Conservation (phyloP, 345 rosid genomes). For the Boechera retrofracta region DNA sequence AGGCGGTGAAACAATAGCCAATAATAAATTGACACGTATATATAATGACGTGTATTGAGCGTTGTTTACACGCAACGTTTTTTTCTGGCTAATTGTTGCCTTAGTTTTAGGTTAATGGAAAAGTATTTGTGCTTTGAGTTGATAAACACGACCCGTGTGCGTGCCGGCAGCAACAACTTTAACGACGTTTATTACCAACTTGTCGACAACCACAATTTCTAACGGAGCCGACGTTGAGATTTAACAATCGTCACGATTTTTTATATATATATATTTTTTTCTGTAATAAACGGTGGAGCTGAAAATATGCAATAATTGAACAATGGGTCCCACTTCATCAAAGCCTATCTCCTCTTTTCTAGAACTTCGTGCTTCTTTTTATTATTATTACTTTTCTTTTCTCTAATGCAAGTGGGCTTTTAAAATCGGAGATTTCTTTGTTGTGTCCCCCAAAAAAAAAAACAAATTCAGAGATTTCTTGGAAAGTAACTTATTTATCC, state of each 20-base stretch:
- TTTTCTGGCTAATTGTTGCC: not conserved
- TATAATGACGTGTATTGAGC: constrained; percentile 16
- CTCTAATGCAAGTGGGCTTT: not conserved
- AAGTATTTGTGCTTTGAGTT: constrained; percentile 39
- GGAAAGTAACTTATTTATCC: not conserved
- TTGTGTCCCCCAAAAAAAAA: too few species aligned
- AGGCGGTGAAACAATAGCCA: constrained; percentile 31
- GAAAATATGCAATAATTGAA: constrained; percentile 24
- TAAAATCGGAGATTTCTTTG: not conserved
- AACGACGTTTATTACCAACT: constrained; percentile 26
- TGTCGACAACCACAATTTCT: constrained; percentile 22
- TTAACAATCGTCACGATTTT: constrained; percentile 25
- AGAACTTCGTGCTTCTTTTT: not conserved
- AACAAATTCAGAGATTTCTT: too few species aligned
- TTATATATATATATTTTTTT: not conserved
- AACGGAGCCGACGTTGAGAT: constrained; percentile 26
- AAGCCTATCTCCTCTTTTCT: not conserved
- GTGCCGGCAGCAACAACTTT: not conserved
- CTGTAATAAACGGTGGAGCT: constrained; percentile 26
- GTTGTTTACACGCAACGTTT: constrained; percentile 31
- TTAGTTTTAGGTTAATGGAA: constrained; percentile 15
- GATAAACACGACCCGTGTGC: constrained; percentile 35
- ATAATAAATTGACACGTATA: not conserved
- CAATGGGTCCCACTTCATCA: not conserved
- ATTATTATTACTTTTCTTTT: not conserved